A percentile compares a stretch with the other conserved stretches of the same genome.
phyloP scores from a whole-genome alignment of 306 rosid species.

The Castanopsis chinensis region DNA sequence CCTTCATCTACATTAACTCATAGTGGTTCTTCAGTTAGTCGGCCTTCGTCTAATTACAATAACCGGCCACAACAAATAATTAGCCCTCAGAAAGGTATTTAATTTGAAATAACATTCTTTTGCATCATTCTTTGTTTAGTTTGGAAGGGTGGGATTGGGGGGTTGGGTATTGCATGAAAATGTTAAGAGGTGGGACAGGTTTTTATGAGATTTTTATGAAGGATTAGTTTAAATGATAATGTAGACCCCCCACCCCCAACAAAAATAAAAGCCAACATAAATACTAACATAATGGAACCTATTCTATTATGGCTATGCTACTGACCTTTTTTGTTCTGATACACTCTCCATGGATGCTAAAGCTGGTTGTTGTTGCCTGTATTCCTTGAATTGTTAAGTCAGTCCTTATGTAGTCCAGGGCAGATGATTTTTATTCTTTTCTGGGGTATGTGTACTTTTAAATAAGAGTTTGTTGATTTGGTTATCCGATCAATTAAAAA shows the following conservation, averaged over 20 bases:
- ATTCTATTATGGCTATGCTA: background rate
- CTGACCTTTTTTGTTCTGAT: background rate
- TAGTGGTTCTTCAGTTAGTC: constrained; percentile 49
- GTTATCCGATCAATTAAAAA: too few relatives aligned
- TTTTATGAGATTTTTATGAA: background rate
- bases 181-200: background rate
- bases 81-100: constrained; percentile 77
- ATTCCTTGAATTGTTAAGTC: background rate
- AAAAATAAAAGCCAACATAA: background rate
- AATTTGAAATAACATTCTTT: background rate
- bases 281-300: background rate
- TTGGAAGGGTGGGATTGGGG: background rate
- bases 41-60: constrained; percentile 72
- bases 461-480: background rate
- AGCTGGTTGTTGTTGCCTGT: background rate
- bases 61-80: constrained; percentile 59
- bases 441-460: too few relatives aligned
- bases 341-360: background rate
- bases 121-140: background rate
- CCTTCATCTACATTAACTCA: constrained; percentile 48
- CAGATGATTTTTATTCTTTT: background rate
- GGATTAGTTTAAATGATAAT: background rate
- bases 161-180: background rate
- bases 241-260: background rate
- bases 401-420: background rate